Conservation (phyloP, 805 yeast species). For the Ogataea polymorpha region DNA sequence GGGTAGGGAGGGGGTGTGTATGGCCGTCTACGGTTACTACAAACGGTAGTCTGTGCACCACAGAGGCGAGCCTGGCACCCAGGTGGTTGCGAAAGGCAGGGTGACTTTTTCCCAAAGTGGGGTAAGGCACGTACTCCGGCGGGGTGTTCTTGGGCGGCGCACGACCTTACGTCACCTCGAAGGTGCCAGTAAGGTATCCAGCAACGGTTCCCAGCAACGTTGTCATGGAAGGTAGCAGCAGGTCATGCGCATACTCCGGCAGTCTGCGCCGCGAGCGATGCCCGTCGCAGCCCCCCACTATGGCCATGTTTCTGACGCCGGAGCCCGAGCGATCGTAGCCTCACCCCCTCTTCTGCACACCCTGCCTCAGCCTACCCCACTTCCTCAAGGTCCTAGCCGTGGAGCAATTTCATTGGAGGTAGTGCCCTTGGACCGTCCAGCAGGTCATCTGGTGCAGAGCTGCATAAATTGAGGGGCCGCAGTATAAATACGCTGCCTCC, state of each 20-base stretch:
- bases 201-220: background rate
- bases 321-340: background rate
- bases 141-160: conserved; percentile 2
- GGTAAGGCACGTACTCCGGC: conserved; percentile 7
- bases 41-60: background rate
- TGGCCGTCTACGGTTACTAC: conserved; percentile 4
- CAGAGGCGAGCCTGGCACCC: background rate
- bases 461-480: background rate
- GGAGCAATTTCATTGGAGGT: conserved; percentile 3
- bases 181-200: background rate
- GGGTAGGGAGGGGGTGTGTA: background rate
- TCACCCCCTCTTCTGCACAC: conserved; percentile 16
- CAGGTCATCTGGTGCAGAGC: conserved; percentile 1
- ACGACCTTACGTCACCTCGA: conserved; percentile 2
- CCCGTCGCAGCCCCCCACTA: too few species aligned
- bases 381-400: conserved; percentile 2
- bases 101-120: conserved; percentile 4
- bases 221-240: too few species aligned
- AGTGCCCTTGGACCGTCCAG: conserved; percentile 4
- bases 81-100: background rate
- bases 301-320: background rate
- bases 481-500: conserved; percentile 3
- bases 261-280: too few species aligned
- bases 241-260: too few species aligned
- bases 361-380: conserved; percentile 15